phyloP scores from a whole-genome alignment of 1,284 basidiomycete genomes.

The Gastroboletus turbinatus region DNA sequence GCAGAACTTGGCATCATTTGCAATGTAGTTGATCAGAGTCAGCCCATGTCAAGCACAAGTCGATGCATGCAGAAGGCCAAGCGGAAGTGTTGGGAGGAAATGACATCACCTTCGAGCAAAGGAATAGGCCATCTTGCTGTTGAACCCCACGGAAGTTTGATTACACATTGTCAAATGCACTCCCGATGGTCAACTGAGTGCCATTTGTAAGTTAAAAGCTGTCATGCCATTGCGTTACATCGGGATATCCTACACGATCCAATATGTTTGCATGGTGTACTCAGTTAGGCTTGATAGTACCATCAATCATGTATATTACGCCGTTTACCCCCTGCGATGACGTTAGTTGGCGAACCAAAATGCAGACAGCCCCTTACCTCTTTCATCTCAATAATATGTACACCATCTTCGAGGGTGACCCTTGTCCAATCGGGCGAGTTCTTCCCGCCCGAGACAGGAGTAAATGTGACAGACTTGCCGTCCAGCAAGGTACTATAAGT shows the following conservation, averaged over 20 bases:
- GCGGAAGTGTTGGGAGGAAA: background rate
- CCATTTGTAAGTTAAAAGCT: background rate
- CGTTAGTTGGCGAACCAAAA: slow-evolving; percentile 2
- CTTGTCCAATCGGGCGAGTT: slow-evolving; percentile 54
- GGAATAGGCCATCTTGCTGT: background rate
- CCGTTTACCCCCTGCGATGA: slow-evolving; percentile 61
- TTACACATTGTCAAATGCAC: background rate
- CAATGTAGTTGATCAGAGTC: background rate
- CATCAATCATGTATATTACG: slow-evolving; percentile 69
- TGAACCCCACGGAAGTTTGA: background rate
- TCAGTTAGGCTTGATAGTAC: slow-evolving; percentile 43
- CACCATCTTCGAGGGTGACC: slow-evolving; percentile 52
- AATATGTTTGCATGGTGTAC: background rate
- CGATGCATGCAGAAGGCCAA: background rate
- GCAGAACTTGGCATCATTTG: background rate
- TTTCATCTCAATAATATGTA: slow-evolving; percentile 54
- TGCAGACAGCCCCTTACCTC: slow-evolving; percentile 7
- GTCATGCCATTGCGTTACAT: background rate
- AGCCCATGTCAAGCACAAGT: background rate
- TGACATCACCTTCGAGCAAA: background rate
- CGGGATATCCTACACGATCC: background rate
- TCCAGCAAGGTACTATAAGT: slow-evolving; percentile 52
- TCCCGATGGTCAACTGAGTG: background rate
- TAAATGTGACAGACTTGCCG: slow-evolving; percentile 54
- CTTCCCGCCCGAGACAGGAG: slow-evolving; percentile 36